phyloP scores from a whole-genome alignment of 345 rosid genomes.

The Raphanus raphanistrum region DNA sequence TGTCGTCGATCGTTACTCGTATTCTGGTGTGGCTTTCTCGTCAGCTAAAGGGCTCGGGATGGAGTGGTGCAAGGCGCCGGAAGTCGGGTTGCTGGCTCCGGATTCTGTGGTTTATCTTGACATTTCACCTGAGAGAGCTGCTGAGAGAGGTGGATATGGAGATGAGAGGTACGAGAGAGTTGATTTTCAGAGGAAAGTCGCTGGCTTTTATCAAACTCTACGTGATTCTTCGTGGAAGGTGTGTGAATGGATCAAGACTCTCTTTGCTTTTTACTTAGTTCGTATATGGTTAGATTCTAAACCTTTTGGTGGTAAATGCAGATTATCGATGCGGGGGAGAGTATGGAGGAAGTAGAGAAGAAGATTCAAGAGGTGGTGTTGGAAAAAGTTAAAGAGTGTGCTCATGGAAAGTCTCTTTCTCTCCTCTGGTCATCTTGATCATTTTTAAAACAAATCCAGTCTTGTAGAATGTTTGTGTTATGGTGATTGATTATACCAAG shows the following conservation, averaged over 20 bases:
- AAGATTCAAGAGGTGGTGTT: constrained; percentile 51
- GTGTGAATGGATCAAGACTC: constrained; percentile 49
- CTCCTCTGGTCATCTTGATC: constrained; percentile 49
- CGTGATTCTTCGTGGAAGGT: constrained; percentile 90
- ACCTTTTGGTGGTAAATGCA: constrained; percentile 32
- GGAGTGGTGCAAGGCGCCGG: constrained; percentile 94
- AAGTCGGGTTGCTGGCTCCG: constrained; percentile 75
- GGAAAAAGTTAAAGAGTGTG: constrained; percentile 50
- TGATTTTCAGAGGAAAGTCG: constrained; percentile 82
- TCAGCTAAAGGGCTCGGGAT: constrained; percentile 85
- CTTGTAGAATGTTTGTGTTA: background rate
- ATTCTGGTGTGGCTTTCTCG: constrained; percentile 92
- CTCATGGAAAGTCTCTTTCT: constrained; percentile 55
- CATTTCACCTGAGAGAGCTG: constrained; percentile 86
- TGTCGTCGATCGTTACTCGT: constrained; percentile 85
- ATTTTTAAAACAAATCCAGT: background rate
- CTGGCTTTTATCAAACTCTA: constrained; percentile 54
- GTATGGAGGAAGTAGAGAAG: constrained; percentile 64
- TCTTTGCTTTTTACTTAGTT: background rate
- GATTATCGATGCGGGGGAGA: constrained; percentile 59
- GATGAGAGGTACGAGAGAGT: constrained; percentile 86
- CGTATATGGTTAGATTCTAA: background rate
- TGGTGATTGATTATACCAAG: background rate
- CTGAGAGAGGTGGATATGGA: constrained; percentile 96
- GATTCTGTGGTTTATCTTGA: constrained; percentile 75